These are phyloP conservation scores for Pichia sp. DNA, from an alignment of 1,139 yeast species.

Conservation along the genomic window DNA sequence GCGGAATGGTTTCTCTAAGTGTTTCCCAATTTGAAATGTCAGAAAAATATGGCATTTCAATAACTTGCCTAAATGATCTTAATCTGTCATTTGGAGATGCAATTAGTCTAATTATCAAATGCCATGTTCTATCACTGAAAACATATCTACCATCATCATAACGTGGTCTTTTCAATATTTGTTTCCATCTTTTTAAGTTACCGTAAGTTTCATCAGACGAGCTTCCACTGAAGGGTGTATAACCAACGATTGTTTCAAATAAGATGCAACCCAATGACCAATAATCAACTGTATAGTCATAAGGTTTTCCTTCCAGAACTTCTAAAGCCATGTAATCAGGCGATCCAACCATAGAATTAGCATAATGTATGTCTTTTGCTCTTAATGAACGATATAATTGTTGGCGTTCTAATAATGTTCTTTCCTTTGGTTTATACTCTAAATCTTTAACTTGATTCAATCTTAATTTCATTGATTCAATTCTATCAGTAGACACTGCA, in stretches of 20 bases:
- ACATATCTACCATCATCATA: slow-evolving; percentile 88
- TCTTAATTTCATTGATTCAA: slow-evolving; percentile 85
- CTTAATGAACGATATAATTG: slow-evolving; percentile 73
- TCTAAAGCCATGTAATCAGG: slow-evolving; percentile 99
- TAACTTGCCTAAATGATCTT: slow-evolving; percentile 73
- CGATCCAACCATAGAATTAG: slow-evolving; percentile 94
- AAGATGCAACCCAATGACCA: slow-evolving; percentile 98
- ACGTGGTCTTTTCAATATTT: slow-evolving; percentile 81
- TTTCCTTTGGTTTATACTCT: slow-evolving; percentile 64
- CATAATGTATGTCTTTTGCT: slow-evolving; percentile 61
- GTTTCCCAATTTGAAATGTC: slow-evolving; percentile 69
- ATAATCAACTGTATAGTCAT: slow-evolving; percentile 94
- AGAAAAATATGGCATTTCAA: slow-evolving; percentile 69
- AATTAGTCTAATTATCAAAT: slow-evolving; percentile 67
- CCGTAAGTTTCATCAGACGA: slow-evolving; percentile 92
- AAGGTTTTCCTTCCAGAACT: slow-evolving; percentile 87
- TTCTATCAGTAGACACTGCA: slow-evolving; percentile 84
- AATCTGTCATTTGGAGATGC: slow-evolving; percentile 74
- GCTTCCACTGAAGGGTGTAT: slow-evolving; percentile 94
- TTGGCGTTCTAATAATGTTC: slow-evolving; percentile 83
- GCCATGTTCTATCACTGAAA: slow-evolving; percentile 97
- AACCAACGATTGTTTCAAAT: slow-evolving; percentile 88
- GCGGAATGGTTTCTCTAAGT: slow-evolving; percentile 70
- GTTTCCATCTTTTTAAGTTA: slow-evolving; percentile 89
- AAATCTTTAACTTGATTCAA: slow-evolving; percentile 74